These are phyloP conservation scores for Cytospora paraplurivora DNA, from an alignment of 2,329 filamentous ascomycete genomes.

Conservation along the genomic window DNA sequence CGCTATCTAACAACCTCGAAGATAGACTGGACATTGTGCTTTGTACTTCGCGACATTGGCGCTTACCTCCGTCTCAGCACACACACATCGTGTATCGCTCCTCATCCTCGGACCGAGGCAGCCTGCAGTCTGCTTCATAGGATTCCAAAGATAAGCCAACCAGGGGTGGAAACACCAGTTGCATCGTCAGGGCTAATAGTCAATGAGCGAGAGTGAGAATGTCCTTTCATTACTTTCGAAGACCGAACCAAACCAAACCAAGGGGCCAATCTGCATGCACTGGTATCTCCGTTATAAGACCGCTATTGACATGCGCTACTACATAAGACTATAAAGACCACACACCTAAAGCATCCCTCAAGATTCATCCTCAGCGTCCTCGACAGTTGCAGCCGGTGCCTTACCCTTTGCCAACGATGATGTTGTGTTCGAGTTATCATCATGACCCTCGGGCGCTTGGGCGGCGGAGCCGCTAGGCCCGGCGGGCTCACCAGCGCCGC, in stretches of 20 bases:
- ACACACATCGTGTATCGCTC: neutral
- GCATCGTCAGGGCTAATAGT: no score
- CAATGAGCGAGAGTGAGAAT: neutral
- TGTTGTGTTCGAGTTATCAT: constrained; percentile 19
- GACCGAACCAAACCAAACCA: neutral
- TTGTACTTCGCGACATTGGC: no score
- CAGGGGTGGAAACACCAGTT: neutral
- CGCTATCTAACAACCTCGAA: no score
- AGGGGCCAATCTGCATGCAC: constrained; percentile 4
- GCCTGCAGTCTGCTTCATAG: neutral
- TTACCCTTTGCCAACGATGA: constrained; percentile 36
- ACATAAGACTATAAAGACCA: neutral
- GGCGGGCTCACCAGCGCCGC: neutral
- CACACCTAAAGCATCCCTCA: neutral
- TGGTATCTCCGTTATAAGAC: constrained; percentile 20
- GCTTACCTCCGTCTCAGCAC: neutral
- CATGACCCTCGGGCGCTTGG: constrained; percentile 25
- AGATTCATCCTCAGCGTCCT: constrained; percentile 26
- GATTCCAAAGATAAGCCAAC: neutral
- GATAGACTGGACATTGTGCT: no score
- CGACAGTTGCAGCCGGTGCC: constrained; percentile 22
- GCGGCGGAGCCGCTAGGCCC: constrained; percentile 10
- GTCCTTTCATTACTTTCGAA: neutral
- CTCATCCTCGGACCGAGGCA: neutral
- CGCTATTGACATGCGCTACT: constrained; percentile 16